These are phyloP conservation scores for Fraxinus sp. DNA, from an alignment of 305 asterid species.

Conservation along the genomic window DNA sequence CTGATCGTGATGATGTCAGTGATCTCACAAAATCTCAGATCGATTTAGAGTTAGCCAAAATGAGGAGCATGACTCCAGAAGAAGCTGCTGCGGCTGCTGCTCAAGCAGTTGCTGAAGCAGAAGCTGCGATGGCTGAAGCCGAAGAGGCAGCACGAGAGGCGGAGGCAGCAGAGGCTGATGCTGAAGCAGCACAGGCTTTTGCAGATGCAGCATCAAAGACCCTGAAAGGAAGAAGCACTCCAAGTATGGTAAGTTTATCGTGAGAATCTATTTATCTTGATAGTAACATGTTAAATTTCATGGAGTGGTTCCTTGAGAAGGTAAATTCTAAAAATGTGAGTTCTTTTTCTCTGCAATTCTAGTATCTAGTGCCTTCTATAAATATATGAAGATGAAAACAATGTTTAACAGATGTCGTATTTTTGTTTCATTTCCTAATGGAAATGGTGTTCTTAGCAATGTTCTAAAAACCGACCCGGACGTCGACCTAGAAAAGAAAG, in stretches of 20 bases:
- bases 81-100: conserved; percentile 97
- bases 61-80: conserved; percentile 76
- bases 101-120: conserved; percentile 96
- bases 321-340: neutral
- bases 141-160: conserved; percentile 96
- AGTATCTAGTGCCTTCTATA: neutral
- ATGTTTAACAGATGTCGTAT: too few species aligned
- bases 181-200: conserved; percentile 95
- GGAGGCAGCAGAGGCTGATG: conserved; percentile 98
- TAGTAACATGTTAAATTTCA: neutral
- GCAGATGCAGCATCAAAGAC: conserved; percentile 88
- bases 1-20: conserved; percentile 43
- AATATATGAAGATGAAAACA: neutral
- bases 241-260: conserved; percentile 57
- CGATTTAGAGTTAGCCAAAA: conserved; percentile 66
- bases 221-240: conserved; percentile 63
- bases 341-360: neutral
- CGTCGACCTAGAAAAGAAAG: too few species aligned
- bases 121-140: conserved; percentile 97
- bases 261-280: conserved; percentile 4
- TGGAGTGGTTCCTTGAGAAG: neutral
- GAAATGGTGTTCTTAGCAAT: neutral
- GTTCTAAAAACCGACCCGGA: too few species aligned
- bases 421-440: neutral
- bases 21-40: conserved; percentile 53